Evolutionary conservation across 768 basidiomycete species (phyloP), one percentile per base, ranked within the genome.

Genomic region (Russula ochroleuca): DNA sequence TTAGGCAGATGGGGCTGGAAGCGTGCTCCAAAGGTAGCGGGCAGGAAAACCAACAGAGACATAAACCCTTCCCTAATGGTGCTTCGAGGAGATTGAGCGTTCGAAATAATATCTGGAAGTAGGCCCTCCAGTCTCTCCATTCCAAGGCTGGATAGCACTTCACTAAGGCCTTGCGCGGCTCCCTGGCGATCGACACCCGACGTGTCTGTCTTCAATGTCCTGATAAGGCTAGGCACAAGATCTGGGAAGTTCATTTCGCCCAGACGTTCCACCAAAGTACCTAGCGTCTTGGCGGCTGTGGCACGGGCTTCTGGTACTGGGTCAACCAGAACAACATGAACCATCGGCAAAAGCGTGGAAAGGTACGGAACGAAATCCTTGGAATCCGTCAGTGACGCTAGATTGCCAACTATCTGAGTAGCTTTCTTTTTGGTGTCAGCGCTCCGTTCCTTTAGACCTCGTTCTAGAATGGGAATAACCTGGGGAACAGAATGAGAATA

Each of bases 21-120:
- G 49, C 95, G 88, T 61, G 90, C 87, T 8, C 97, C 97, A 71
- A 99, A 98, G 1, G 96, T 98, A 2, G 94, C 88, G 1, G 97
- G 96, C 3, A 98, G 77, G 77, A 88, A 98, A 19, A 98, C 94
- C 40, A 99, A 85, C 14, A 98, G 80, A 0, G 95, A 97, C 88
- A 99, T 98, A 80, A 98, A 98, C 11, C 97, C 97, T 79, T 98
- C 97, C 40, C 94, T 85, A 47, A 98, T 90, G 31, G 94, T 95
- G 28, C 94, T 82, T 11, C 92, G 80, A 1, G 93, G 89, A 52
- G 92, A 95, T 68, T 90, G 86, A 2, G 94, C 92, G 72, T 93
- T 98, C 33, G 83, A 83, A 66, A 99, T 87, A 71, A 99, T 94
- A 68, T 96, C 93, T 0, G 97, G 97, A 2, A 98, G 81, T 2